Conservation (phyloP, 352 stramenopile species). For the Plasmopara muralis region DNA sequence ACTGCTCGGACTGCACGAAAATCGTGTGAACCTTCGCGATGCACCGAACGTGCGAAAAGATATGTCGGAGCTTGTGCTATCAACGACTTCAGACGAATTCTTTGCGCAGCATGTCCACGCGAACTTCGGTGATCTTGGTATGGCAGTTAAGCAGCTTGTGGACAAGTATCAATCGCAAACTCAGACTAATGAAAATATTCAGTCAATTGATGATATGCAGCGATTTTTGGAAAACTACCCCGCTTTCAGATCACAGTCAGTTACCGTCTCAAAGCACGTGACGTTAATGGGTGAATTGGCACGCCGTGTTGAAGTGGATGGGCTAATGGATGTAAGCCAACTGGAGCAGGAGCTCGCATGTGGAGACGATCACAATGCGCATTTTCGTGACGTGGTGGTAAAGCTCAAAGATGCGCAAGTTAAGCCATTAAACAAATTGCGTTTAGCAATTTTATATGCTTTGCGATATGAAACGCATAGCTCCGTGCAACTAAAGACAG, state of each 20-base stretch:
- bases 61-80: slow-evolving; percentile 97
- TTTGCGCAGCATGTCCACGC: slow-evolving; percentile 94
- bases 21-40: slow-evolving; percentile 93
- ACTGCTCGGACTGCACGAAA: slow-evolving; percentile 96
- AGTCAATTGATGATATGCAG: slow-evolving; percentile 98
- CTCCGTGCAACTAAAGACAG: slow-evolving; percentile 70
- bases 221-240: slow-evolving; percentile 97
- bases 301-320: slow-evolving; percentile 94
- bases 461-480: slow-evolving; percentile 95
- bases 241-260: slow-evolving; percentile 91
- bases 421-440: slow-evolving; percentile 96
- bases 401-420: slow-evolving; percentile 80
- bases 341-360: slow-evolving; percentile 93
- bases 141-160: slow-evolving; percentile 95
- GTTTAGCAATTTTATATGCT: slow-evolving; percentile 97
- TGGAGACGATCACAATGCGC: slow-evolving; percentile 72
- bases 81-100: slow-evolving; percentile 93
- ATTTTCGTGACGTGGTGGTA: slow-evolving; percentile 75
- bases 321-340: slow-evolving; percentile 97
- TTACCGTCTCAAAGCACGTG: slow-evolving; percentile 99
- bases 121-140: slow-evolving; percentile 97
- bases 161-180: slow-evolving; percentile 82
- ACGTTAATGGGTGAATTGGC: slow-evolving; percentile 97
- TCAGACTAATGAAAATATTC: slow-evolving; percentile 81
- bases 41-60: slow-evolving; percentile 93